Base-by-base conservation (phyloP, 2,329 filamentous ascomycete species). In the Capronia epimyces region DNA sequence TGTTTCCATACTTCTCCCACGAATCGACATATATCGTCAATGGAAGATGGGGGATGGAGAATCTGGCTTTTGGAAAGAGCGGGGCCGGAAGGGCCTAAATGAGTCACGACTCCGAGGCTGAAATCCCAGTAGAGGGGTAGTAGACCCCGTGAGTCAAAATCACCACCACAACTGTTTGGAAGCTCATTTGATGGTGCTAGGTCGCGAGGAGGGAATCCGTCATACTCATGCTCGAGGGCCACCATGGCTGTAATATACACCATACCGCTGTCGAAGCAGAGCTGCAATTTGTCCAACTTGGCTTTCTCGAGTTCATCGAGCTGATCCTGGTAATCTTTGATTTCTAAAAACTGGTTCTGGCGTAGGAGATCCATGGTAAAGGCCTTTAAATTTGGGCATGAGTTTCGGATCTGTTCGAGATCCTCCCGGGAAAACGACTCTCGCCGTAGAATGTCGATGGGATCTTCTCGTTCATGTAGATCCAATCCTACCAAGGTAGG, bases 231-330 rank as follows among this genome's bases (percentile, higher is more conserved):
- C n/a, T n/a, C n/a, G n/a, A n/a, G n/a, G n/a, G n/a, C n/a, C n/a
- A n/a, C n/a, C n/a, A n/a, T n/a, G n/a, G n/a, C n/a, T n/a, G n/a
- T n/a, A n/a, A 50, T 29, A 24, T 44, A 40, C 6, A 7, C 9
- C 22, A 56, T 6, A 7, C 55, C 55, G 21, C 42, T 15, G 13
- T 60, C 57, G 5, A 58, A 39, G 43, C 58, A 60, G n/a, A 60
- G 50, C 24, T 60, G 50, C 15, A 60, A 18, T n/a, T 32, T 45
- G 20, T 55, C 43, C 42, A 60, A 34, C 9, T 49, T 53, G 45
- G 55, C 47, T 10, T 45, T 25, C 20, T 31, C 32, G 39, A 59
- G 29, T 46, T 57, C 51, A 3, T 50, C 46, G 12, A 57, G 18
- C 3, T 49, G 49, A 3, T 25, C 45, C 6, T 41, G 18, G 29